phyloP scores from a whole-genome alignment of 164 flowering plant species.

The Nelumbo lutea region DNA sequence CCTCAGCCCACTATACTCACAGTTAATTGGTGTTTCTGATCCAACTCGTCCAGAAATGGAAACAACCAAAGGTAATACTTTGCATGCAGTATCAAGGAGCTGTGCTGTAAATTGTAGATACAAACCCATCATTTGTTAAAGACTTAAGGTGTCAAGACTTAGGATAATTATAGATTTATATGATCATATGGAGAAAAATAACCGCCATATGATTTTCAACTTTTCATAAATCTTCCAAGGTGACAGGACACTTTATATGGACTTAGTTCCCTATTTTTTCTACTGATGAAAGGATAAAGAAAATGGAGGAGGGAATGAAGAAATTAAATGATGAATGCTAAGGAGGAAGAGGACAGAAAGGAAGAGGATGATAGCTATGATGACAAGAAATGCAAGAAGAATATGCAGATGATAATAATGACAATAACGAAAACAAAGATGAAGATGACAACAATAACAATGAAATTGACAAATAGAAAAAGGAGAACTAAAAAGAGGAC shows the following conservation, averaged over 20 bases:
- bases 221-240: neutral
- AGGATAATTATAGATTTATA: no score
- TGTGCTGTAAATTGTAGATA: slow-evolving; percentile 49
- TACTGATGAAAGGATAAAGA: no score
- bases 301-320: no score
- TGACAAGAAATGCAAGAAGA: neutral
- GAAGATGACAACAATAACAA: no score
- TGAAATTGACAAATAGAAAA: no score
- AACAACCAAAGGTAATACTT: slow-evolving; percentile 82
- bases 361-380: no score
- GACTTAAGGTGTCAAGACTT: no score
- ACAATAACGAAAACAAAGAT: neutral
- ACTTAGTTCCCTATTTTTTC: no score
- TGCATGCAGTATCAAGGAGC: slow-evolving; percentile 67
- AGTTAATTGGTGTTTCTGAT: slow-evolving; percentile 81
- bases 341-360: no score
- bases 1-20: slow-evolving; percentile 64
- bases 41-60: slow-evolving; percentile 89
- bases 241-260: neutral
- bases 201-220: neutral
- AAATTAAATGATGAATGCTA: no score
- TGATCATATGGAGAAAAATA: no score
- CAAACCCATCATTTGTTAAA: neutral
- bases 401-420: neutral
- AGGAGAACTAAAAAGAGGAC: no score